Conservation (phyloP, 164 flowering plant species). For the Nelumbo lutea region DNA sequence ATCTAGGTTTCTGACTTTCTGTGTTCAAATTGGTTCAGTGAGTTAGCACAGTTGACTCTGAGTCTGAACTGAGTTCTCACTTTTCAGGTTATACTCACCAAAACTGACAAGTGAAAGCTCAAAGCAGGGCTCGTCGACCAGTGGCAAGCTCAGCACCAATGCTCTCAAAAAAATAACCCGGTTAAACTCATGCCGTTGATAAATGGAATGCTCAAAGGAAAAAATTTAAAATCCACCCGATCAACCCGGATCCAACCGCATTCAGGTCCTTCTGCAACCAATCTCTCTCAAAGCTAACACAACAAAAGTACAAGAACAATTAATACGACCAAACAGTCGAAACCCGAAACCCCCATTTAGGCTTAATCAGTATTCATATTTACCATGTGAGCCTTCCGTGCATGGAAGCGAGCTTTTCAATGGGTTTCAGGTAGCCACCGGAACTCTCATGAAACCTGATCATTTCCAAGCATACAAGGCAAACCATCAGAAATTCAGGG, state of each 20-base stretch:
- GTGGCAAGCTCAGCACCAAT: constrained; percentile 87
- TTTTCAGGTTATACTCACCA: constrained; percentile 39
- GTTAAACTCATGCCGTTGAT: constrained; percentile 88
- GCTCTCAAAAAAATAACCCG: constrained; percentile 82
- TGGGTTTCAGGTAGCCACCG: constrained; percentile 48
- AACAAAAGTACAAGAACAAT: too few species aligned
- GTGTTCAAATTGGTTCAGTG: too few species aligned
- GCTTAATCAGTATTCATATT: constrained; percentile 1
- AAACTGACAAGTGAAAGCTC: constrained; percentile 66
- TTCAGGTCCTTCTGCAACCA: constrained; percentile 81
- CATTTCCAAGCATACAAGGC: neutral
- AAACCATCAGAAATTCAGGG: neutral
- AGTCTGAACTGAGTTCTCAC: neutral
- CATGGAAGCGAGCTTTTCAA: constrained; percentile 35
- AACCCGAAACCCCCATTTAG: too few species aligned
- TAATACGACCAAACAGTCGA: too few species aligned
- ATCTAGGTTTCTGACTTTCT: too few species aligned
- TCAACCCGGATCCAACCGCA: constrained; percentile 90
- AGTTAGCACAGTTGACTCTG: too few species aligned
- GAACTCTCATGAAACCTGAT: constrained; percentile 53
- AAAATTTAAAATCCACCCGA: constrained; percentile 66
- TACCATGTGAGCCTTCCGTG: constrained; percentile 68
- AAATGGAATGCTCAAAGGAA: constrained; percentile 82
- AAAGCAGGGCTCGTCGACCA: constrained; percentile 84
- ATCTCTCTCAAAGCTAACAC: constrained; percentile 61